Base-by-base conservation (phyloP, 2,329 filamentous ascomycete species). In the Aureobasidium pullulans region DNA sequence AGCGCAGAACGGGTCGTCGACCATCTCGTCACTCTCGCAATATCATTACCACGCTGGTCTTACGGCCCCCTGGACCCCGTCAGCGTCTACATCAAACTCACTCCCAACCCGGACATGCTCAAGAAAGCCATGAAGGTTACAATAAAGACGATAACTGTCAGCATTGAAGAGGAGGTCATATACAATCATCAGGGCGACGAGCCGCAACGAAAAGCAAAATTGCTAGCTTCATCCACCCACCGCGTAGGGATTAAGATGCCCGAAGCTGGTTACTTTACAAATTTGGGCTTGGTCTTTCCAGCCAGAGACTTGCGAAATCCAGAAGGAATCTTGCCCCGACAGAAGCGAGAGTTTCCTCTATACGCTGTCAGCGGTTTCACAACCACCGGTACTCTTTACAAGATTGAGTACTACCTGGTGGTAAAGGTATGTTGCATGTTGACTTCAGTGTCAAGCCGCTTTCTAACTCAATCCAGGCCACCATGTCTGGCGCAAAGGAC, bases 181-280 rank as follows among this genome's bases (percentile, higher is more conserved):
- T 99, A 89, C 75, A 97, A 99, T 65, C 94, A 94, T 32, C 93
- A 97, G 74, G 94, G 94, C 50, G 94, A 97, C 69, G 94, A 97
- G 71, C 91, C 92, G 31, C 89, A 89, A 34, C 89, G 90, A 65
- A 96, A 96, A 73, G 79, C 90, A 65, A 96, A 96, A 73, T 88
- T 86, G 60, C 78, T 99, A 64, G 87, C 89, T 29, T 94, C 91
- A 72, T 88, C 93, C 66, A 87, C 87, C 1, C 90, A 96, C 68
- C 77, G 80, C 0, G 86, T 99, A 32, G 88, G 89, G 53, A 84
- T 89, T 57, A 95, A 88, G 72, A 80, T 99, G 76, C 90, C 94
- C 2, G 92, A 96, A 70, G 84, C 89, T 4, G 94, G 94, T 44
- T 97, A 94, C 71, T 88, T 93, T 63, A 96, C 93, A 8, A 96